Evolutionary conservation across 768 basidiomycete species (phyloP).

Genomic region (Trametes coccinea): DNA sequence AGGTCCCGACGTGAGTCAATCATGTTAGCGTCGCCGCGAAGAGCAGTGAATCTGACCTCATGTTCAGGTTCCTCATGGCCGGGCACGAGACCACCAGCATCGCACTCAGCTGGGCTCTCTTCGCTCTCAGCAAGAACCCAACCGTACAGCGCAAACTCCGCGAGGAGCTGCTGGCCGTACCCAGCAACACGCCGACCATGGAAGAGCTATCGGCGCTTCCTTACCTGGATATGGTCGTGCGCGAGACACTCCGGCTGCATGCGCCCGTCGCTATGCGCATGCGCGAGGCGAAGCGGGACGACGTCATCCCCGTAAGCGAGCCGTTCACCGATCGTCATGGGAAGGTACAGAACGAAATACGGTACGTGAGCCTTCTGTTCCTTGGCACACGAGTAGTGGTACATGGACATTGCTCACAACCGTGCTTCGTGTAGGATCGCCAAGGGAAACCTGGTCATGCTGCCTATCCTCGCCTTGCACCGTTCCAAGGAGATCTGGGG

Average conservation of each 20-base stretch:
- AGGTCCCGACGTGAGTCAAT: constrained; percentile 27
- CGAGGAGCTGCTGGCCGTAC: constrained; percentile 41
- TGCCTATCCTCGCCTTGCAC: constrained; percentile 58
- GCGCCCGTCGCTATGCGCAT: constrained; percentile 50
- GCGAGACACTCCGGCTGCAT: constrained; percentile 60
- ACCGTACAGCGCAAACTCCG: constrained; percentile 40
- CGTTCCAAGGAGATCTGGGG: constrained; percentile 59
- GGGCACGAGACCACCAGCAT: constrained; percentile 46
- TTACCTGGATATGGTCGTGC: constrained; percentile 67
- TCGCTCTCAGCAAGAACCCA: constrained; percentile 40
- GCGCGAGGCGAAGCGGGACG: constrained; percentile 46
- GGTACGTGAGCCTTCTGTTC: constrained; percentile 13
- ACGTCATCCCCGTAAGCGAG: constrained; percentile 50
- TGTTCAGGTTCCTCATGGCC: constrained; percentile 32
- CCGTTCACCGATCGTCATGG: constrained; percentile 30
- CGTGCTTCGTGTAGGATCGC: constrained; percentile 16
- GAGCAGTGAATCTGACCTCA: neutral
- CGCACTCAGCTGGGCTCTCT: constrained; percentile 39
- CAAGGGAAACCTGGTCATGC: constrained; percentile 36
- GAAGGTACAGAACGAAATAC: constrained; percentile 20
- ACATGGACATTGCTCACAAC: too few relatives aligned
- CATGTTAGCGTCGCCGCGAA: too few relatives aligned
- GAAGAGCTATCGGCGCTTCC: constrained; percentile 65
- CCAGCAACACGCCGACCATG: constrained; percentile 55
- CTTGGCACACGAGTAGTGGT: constrained; percentile 21